These are phyloP conservation scores for Populus deltoides DNA, from an alignment of 345 rosid genomes.

Conservation along the genomic window DNA sequence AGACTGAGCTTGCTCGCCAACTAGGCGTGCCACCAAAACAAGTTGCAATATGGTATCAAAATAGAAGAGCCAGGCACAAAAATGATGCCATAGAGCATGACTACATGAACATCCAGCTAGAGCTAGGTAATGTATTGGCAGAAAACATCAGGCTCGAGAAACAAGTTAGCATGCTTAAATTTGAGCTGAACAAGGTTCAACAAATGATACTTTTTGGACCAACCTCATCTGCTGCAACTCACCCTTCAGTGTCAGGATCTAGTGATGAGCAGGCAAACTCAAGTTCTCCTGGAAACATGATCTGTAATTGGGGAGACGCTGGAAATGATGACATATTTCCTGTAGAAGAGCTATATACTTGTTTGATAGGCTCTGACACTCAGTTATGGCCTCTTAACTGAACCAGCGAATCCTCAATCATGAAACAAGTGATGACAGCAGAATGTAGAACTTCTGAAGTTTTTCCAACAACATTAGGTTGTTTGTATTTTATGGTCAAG, in stretches of 20 bases:
- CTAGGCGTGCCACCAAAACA: conserved; percentile 43
- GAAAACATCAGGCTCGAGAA: conserved; percentile 28
- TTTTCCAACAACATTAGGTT: background rate
- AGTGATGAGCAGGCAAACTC: conserved; percentile 21
- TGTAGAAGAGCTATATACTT: conserved; percentile 18
- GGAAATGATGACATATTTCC: conserved; percentile 3
- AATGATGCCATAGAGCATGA: conserved; percentile 29
- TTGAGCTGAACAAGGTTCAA: conserved; percentile 18
- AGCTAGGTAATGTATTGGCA: conserved; percentile 23
- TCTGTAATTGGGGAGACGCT: conserved; percentile 10
- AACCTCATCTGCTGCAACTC: conserved; percentile 4
- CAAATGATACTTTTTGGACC: conserved; percentile 21
- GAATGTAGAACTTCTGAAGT: background rate
- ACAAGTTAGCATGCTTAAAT: conserved; percentile 11
- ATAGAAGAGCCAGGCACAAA: conserved; percentile 44
- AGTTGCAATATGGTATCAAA: conserved; percentile 54
- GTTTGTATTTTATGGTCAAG: background rate
- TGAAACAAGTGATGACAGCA: background rate
- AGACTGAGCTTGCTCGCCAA: conserved; percentile 38
- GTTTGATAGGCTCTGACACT: conserved; percentile 6
- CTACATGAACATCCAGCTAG: conserved; percentile 20
- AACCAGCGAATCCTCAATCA: background rate
- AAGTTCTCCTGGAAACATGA: conserved; percentile 14
- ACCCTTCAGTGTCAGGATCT: conserved; percentile 9
- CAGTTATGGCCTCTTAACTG: background rate